phyloP scores from a whole-genome alignment of 2,329 filamentous ascomycete species.

The Sphaerostilbella broomeana region DNA sequence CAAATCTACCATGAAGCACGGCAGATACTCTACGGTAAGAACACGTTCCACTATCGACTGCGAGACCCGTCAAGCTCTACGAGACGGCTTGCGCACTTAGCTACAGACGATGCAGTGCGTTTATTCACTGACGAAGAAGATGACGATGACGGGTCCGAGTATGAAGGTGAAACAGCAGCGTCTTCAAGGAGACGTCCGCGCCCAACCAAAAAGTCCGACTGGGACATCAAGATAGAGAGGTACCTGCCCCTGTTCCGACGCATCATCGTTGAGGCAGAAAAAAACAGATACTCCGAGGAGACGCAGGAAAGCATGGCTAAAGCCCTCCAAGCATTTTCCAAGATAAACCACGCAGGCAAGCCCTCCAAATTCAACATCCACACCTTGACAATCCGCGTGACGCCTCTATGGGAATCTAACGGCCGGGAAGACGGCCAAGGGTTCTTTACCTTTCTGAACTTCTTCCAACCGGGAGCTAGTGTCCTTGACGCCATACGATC shows the following conservation, averaged over 20 bases:
- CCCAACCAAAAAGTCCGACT: neutral
- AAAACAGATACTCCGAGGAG: constrained; percentile 27
- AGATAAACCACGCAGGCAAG: constrained; percentile 12
- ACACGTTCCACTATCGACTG: constrained; percentile 41
- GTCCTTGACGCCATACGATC: constrained; percentile 26
- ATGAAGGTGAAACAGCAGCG: constrained; percentile 13
- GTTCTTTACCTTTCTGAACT: constrained; percentile 30
- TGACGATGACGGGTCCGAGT: constrained; percentile 13
- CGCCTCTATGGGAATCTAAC: constrained; percentile 20
- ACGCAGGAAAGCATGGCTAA: constrained; percentile 27
- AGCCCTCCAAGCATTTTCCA: constrained; percentile 32
- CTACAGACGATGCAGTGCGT: constrained; percentile 13
- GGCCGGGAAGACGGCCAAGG: constrained; percentile 7
- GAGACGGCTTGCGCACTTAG: constrained; percentile 15
- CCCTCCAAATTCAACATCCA: constrained; percentile 24
- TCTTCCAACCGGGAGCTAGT: constrained; percentile 25
- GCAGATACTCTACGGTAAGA: constrained; percentile 40
- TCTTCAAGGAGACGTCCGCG: neutral
- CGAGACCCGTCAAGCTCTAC: constrained; percentile 29
- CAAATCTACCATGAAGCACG: constrained; percentile 32
- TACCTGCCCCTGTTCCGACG: constrained; percentile 35
- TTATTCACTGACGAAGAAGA: constrained; percentile 1
- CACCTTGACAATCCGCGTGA: constrained; percentile 37
- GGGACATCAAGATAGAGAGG: constrained; percentile 27
- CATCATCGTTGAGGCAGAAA: constrained; percentile 37